These are phyloP conservation scores for Fusarium dimerum DNA, from an alignment of 2,329 filamentous ascomycete species.

Conservation along the genomic window DNA sequence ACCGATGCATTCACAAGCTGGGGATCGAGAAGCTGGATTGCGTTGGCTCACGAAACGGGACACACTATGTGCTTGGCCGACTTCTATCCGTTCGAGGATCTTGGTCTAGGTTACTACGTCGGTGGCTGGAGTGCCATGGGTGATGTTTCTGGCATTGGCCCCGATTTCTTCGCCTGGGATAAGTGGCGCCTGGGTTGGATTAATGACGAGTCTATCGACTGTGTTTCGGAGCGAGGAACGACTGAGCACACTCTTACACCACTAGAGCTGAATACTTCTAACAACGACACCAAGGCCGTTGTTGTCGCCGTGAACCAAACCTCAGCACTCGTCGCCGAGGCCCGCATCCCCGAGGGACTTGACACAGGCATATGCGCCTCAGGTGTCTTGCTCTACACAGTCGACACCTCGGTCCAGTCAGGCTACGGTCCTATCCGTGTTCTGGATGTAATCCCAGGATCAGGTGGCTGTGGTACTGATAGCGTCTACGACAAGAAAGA, in stretches of 20 bases:
- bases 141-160: slow-evolving; percentile 34
- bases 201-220: slow-evolving; percentile 34
- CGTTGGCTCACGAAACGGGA: slow-evolving; percentile 40
- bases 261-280: slow-evolving; percentile 1
- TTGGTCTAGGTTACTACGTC: slow-evolving; percentile 31
- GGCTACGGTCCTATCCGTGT: slow-evolving; percentile 36
- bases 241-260: slow-evolving; percentile 28
- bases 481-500: slow-evolving; percentile 19
- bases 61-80: slow-evolving; percentile 42
- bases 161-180: slow-evolving; percentile 41
- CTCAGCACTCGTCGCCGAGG: slow-evolving; percentile 35
- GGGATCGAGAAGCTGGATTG: slow-evolving; percentile 29
- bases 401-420: slow-evolving; percentile 30
- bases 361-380: slow-evolving; percentile 32
- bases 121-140: slow-evolving; percentile 42
- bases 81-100: slow-evolving; percentile 32
- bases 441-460: slow-evolving; percentile 33
- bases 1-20: slow-evolving; percentile 32
- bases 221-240: slow-evolving; percentile 25
- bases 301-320: slow-evolving; percentile 12
- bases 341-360: slow-evolving; percentile 26
- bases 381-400: slow-evolving; percentile 39
- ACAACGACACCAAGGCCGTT: slow-evolving; percentile 13
- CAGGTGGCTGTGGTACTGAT: slow-evolving; percentile 28
- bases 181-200: slow-evolving; percentile 43